Conservation (phyloP, 2,329 filamentous ascomycete genomes). For the Fusarium humuli region DNA sequence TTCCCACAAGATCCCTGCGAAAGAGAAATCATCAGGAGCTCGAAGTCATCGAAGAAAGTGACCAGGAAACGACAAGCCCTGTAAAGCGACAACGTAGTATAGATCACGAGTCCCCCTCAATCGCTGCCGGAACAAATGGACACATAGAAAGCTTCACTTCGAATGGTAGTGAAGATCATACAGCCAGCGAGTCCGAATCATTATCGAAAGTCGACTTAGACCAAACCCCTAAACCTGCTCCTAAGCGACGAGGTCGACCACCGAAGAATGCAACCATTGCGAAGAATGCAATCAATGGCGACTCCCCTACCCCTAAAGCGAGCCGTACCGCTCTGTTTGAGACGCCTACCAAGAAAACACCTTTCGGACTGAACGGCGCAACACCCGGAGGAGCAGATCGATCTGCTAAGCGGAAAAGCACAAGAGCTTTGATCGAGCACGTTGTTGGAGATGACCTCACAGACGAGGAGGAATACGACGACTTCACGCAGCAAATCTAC, state of each 20-base stretch:
- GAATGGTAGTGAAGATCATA: constrained; percentile 7
- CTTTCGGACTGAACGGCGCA: constrained; percentile 49
- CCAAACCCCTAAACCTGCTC: constrained; percentile 50
- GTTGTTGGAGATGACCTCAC: constrained; percentile 72
- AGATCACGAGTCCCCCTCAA: constrained; percentile 16
- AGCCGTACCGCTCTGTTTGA: constrained; percentile 48
- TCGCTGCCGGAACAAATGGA: constrained; percentile 19
- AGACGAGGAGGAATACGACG: constrained; percentile 79
- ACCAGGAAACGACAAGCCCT: constrained; percentile 49
- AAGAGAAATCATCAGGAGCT: constrained; percentile 46
- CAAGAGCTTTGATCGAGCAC: constrained; percentile 78
- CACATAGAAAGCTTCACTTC: constrained; percentile 40
- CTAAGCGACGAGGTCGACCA: constrained; percentile 52
- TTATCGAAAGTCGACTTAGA: constrained; percentile 37
- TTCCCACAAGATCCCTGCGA: constrained; percentile 34
- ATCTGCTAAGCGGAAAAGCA: constrained; percentile 88
- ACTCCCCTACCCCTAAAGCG: constrained; percentile 55
- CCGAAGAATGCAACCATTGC: constrained; percentile 45
- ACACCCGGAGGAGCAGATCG: constrained; percentile 83
- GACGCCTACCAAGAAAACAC: constrained; percentile 55
- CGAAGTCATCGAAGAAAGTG: constrained; percentile 44
- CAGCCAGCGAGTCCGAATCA: constrained; percentile 22
- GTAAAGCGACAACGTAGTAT: constrained; percentile 50
- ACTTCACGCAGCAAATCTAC: constrained; percentile 76
- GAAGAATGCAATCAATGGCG: constrained; percentile 41